Base-by-base conservation (phyloP, 306 rosid species). In the Fragaria ananassa region DNA sequence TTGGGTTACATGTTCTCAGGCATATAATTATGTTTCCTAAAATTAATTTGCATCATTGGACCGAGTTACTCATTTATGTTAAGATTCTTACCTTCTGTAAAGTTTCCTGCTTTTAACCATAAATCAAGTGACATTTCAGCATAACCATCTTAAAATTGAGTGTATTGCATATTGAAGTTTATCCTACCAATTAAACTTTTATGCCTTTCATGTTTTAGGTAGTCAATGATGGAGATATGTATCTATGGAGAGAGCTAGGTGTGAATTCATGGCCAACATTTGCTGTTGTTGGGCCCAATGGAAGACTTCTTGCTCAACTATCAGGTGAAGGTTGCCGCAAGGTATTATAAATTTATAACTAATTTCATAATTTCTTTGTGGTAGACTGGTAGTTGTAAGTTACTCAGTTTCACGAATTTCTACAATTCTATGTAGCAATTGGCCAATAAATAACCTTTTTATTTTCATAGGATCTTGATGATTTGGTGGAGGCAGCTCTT, bases 191-290 rank as follows among this genome's bases (percentile, higher is more conserved):
- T 46, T 19, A 41, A 63, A 35, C n/a, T 23, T 69, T 37, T 17
- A 35, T 19, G 47, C 39, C 25, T 41, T 72, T 60, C 65, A 47
- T 46, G 46, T 75, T 79, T 77, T 80, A 94, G 98, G 98, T 94
- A 74, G 98, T 92, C 80, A 94, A 94, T 81, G 98, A 94, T 76
- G 96, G 96, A 72, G 96, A 94, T 62, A 94, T 94, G 98, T 88
- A 78, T 75, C 87, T 94, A 74, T 94, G 98, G 98, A 83, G 92
- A 82, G 89, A 87, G 56, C 88, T 94, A 75, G 98, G 98, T 53
- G 81, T 94, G 79, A 94, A 76, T 88, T 94, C 97, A 63, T 94
- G 98, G 98, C 97, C 98, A 76, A 94, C 98, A 35, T 92, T 94
- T 83, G 95, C 98, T 77, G 56, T 94, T 69, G 82, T 94, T 76